phyloP scores from a whole-genome alignment of 495 filamentous ascomycete species.

The Mycothermus thermophilus region DNA sequence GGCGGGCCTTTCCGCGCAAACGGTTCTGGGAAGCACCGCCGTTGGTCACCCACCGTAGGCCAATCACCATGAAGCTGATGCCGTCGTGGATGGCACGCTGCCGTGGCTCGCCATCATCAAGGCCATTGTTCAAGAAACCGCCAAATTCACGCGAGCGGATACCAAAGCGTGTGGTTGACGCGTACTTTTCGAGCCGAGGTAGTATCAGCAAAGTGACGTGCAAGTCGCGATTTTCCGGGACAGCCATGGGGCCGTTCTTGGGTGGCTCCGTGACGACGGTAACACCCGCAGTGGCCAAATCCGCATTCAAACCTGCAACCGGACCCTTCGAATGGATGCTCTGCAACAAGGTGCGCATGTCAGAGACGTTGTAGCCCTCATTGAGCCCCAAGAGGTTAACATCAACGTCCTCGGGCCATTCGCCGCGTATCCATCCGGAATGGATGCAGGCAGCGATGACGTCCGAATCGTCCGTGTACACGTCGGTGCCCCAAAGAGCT shows the following conservation, averaged over 20 bases:
- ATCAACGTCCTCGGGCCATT: constrained; percentile 64
- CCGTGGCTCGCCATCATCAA: constrained; percentile 7
- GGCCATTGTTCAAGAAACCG: constrained; percentile 20
- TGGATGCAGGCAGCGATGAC: constrained; percentile 88
- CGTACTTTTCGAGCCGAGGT: constrained; percentile 63
- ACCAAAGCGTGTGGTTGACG: constrained; percentile 57
- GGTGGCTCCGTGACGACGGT: constrained; percentile 30
- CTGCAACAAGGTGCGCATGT: constrained; percentile 12
- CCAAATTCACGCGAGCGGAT: constrained; percentile 67
- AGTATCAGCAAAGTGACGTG: constrained; percentile 77
- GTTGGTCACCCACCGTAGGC: constrained; percentile 65
- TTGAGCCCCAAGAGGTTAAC: constrained; percentile 52
- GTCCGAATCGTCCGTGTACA: constrained; percentile 95
- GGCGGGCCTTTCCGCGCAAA: constrained; percentile 30
- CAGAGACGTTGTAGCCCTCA: constrained; percentile 18
- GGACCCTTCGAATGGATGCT: not conserved
- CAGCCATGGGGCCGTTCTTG: constrained; percentile 33
- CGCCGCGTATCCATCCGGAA: constrained; percentile 78
- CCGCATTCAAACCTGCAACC: not conserved
- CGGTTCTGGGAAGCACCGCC: constrained; percentile 49
- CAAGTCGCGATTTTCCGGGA: constrained; percentile 53
- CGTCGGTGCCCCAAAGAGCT: constrained; percentile 79
- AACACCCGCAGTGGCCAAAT: not conserved
- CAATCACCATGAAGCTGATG: constrained; percentile 70
- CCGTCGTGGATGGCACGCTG: constrained; percentile 55